A percentile compares a stretch with the other conserved stretches of the same genome.
Evolutionary conservation across 352 stramenopile genomes (phyloP).

Genomic region (Halophytophthora polymorphica): DNA sequence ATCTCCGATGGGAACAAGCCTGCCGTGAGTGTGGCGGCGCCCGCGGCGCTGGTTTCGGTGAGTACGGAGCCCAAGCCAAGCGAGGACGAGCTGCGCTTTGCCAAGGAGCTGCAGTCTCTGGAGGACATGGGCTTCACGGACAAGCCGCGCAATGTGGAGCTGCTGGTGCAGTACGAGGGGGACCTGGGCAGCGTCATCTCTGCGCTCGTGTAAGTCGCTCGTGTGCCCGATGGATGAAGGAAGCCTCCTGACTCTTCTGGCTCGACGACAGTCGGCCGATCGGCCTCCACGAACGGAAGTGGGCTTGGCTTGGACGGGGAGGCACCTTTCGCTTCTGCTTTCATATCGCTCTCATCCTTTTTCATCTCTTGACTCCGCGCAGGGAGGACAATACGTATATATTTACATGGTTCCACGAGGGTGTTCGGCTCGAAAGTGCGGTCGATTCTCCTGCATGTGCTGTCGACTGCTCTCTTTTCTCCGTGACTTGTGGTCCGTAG

Average conservation of each 20-base stretch:
- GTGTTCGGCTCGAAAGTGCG: not conserved
- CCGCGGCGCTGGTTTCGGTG: constrained; percentile 17
- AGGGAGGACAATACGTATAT: not conserved
- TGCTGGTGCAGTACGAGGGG: constrained; percentile 58
- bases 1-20: constrained; percentile 12
- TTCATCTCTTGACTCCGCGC: not conserved
- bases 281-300: too few relatives aligned
- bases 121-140: constrained; percentile 75
- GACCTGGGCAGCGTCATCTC: constrained; percentile 70
- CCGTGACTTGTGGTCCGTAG: too few relatives aligned
- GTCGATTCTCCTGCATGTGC: constrained; percentile 1
- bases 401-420: too few relatives aligned
- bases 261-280: too few relatives aligned
- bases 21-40: constrained; percentile 27
- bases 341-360: not conserved
- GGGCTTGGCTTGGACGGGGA: not conserved
- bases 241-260: too few relatives aligned
- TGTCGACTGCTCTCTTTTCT: not conserved
- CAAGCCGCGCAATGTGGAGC: constrained; percentile 42
- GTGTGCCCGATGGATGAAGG: too few relatives aligned
- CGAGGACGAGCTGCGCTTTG: constrained; percentile 48
- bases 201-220: constrained; percentile 26
- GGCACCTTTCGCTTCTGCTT: not conserved
- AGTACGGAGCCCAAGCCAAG: constrained; percentile 19
- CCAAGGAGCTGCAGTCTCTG: constrained; percentile 39